Conservation (phyloP, 2,329 filamentous ascomycete species). For the Xylariaceae sp. region DNA sequence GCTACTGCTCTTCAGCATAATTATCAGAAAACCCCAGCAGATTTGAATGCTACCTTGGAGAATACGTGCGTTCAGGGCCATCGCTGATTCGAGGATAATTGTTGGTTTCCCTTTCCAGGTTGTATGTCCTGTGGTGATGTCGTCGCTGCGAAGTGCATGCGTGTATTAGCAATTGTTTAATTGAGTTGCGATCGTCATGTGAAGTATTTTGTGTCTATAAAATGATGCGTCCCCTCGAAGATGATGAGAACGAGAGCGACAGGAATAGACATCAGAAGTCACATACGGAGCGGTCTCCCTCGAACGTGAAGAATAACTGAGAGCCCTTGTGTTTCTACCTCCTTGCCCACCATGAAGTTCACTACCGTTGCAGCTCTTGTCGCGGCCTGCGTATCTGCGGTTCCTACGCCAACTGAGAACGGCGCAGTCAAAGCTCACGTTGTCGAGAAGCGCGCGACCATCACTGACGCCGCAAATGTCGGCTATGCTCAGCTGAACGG, state of each 20-base stretch:
- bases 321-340: neutral
- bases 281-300: neutral
- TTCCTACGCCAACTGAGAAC: constrained; percentile 19
- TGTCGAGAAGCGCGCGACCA: constrained; percentile 20
- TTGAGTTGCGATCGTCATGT: constrained; percentile 1
- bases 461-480: constrained; percentile 21
- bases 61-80: neutral
- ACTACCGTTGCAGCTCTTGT: constrained; percentile 15
- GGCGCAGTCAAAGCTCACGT: constrained; percentile 15
- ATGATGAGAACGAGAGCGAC: constrained; percentile 1
- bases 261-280: neutral
- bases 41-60: neutral
- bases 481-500: constrained; percentile 21
- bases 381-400: constrained; percentile 18
- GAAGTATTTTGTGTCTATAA: constrained; percentile 1
- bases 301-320: neutral
- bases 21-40: constrained; percentile 4
- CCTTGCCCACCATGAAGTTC: constrained; percentile 21
- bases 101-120: constrained; percentile 2
- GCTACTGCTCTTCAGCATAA: no score
- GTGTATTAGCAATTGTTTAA: no score
- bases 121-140: neutral
- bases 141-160: no score
- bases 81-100: constrained; percentile 17
- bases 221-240: no score